Conservation (phyloP, 345 rosid species). For the Erucastrum elatum region DNA sequence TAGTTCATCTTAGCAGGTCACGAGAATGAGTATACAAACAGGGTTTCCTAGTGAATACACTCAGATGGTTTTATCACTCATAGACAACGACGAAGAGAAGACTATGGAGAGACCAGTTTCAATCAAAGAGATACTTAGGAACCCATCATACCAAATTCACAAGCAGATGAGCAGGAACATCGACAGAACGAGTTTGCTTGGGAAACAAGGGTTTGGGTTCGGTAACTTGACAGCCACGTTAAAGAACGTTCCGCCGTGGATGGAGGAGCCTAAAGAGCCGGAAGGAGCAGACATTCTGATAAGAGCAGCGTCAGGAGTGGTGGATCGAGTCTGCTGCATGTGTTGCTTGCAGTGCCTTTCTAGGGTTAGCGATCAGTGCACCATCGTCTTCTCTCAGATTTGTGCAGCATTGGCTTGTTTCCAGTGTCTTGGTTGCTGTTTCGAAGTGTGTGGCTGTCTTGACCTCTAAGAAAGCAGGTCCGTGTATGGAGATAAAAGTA, state of each 20-base stretch:
- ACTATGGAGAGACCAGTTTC: constrained; percentile 40
- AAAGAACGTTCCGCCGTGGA: constrained; percentile 63
- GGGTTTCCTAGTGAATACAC: constrained; percentile 70
- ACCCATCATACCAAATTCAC: constrained; percentile 37
- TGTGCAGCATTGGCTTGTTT: constrained; percentile 74
- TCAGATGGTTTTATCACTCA: constrained; percentile 46
- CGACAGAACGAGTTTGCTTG: constrained; percentile 41
- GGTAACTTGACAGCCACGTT: constrained; percentile 64
- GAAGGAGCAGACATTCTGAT: constrained; percentile 58
- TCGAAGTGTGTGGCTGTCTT: constrained; percentile 56
- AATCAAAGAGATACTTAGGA: constrained; percentile 35
- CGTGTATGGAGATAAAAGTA: not conserved
- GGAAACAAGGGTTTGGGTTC: constrained; percentile 61
- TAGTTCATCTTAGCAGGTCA: constrained; percentile 48
- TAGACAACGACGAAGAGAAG: constrained; percentile 40
- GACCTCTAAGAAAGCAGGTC: constrained; percentile 18
- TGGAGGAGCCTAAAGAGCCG: constrained; percentile 51
- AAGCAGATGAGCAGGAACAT: constrained; percentile 39
- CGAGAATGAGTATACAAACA: constrained; percentile 61
- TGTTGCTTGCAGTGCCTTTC: constrained; percentile 76
- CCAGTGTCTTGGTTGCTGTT: constrained; percentile 75
- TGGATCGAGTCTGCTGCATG: constrained; percentile 67
- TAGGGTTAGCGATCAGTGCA: constrained; percentile 57
- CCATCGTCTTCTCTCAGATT: constrained; percentile 55
- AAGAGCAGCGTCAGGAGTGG: constrained; percentile 60